Evolutionary conservation across 176 grass and related monocot genomes (phyloP).

Genomic region (Aegilops longissima): DNA sequence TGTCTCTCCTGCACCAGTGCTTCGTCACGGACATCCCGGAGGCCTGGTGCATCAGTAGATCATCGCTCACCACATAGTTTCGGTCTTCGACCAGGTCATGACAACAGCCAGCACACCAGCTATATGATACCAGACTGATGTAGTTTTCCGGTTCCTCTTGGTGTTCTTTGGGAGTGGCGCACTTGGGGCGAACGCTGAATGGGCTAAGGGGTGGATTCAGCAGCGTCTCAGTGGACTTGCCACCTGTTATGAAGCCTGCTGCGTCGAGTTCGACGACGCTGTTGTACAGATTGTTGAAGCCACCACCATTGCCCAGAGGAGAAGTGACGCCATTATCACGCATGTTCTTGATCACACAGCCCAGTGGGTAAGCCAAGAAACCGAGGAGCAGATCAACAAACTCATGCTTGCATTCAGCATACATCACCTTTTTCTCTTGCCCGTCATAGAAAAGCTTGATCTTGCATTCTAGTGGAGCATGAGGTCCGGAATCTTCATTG

Average conservation of each 20-base stretch:
- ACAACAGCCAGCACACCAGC: background rate
- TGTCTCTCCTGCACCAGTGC: background rate
- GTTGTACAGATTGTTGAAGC: background rate
- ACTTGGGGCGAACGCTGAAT: background rate
- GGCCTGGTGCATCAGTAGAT: background rate
- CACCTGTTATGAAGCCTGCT: background rate
- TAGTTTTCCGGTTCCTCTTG: background rate
- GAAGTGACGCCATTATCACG: background rate
- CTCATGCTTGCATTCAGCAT: background rate
- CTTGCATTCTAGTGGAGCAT: background rate
- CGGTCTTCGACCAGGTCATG: background rate
- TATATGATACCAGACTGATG: background rate
- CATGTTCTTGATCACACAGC: background rate
- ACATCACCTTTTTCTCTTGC: background rate
- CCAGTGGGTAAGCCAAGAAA: background rate
- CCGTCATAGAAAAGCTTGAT: conserved; percentile 2
- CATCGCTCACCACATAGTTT: background rate
- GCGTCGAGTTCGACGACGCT: background rate
- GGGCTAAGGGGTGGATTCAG: background rate
- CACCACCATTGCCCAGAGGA: background rate
- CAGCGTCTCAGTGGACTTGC: background rate
- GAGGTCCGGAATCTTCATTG: no score
- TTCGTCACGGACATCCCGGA: background rate
- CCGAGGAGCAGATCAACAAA: background rate
- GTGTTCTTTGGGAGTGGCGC: background rate